These are phyloP conservation scores for Bassia scoparia DNA, from an alignment of 148 eudicot genomes.

Conservation along the genomic window DNA sequence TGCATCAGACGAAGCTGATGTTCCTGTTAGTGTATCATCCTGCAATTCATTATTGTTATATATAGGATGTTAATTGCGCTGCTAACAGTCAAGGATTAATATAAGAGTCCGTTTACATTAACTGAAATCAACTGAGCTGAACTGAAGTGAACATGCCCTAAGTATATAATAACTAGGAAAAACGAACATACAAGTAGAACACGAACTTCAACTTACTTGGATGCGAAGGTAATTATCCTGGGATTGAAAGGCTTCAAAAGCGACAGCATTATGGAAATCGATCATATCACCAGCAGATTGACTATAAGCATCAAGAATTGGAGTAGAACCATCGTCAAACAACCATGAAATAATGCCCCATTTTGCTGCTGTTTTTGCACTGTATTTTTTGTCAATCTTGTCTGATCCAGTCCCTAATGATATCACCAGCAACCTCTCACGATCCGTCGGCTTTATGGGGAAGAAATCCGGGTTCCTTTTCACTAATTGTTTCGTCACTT, in stretches of 20 bases:
- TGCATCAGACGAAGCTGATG: slow-evolving; percentile 24
- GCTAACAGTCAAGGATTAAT: too few species aligned
- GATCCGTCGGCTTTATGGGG: slow-evolving; percentile 39
- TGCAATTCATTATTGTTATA: slow-evolving; percentile 10
- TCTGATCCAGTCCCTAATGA: slow-evolving; percentile 53
- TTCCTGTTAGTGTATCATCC: slow-evolving; percentile 48
- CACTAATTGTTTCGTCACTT: slow-evolving; percentile 43
- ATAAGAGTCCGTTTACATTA: too few species aligned
- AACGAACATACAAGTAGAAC: neutral
- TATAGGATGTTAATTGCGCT: neutral
- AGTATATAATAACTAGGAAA: neutral
- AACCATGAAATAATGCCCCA: slow-evolving; percentile 60
- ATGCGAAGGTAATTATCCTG: slow-evolving; percentile 49
- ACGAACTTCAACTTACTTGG: slow-evolving; percentile 34
- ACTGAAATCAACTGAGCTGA: neutral
- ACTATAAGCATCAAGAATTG: slow-evolving; percentile 32
- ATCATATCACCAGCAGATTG: slow-evolving; percentile 40
- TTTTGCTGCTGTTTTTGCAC: slow-evolving; percentile 41
- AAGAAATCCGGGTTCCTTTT: slow-evolving; percentile 29
- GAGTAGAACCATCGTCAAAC: slow-evolving; percentile 32
- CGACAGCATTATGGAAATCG: slow-evolving; percentile 39
- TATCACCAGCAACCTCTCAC: slow-evolving; percentile 38
- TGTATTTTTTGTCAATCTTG: slow-evolving; percentile 30
- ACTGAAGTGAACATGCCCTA: neutral
- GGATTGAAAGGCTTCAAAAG: slow-evolving; percentile 45